A percentile compares a stretch with the other conserved stretches of the same genome.
Conservation (phyloP, 1,139 yeast genomes). For the Meyerozyma athensensis region DNA sequence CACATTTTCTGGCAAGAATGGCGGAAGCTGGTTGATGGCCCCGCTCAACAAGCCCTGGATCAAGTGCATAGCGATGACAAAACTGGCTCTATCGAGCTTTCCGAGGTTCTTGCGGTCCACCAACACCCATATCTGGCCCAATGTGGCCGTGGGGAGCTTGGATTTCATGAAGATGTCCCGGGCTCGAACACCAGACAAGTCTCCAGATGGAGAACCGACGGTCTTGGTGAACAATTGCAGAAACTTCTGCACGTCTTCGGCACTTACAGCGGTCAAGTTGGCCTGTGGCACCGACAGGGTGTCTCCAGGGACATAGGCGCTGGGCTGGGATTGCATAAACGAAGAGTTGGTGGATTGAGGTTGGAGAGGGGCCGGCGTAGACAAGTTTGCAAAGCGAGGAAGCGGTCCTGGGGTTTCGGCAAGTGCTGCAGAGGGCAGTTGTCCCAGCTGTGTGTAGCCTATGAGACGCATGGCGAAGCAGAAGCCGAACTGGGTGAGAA, state of each 20-base stretch:
- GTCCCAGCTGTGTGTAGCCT: slow-evolving; percentile 82
- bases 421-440: slow-evolving; percentile 45
- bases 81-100: slow-evolving; percentile 63
- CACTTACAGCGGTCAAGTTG: slow-evolving; percentile 53
- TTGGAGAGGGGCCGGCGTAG: slow-evolving; percentile 15
- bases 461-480: slow-evolving; percentile 83
- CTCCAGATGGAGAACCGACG: slow-evolving; percentile 47
- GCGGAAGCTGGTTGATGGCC: slow-evolving; percentile 63
- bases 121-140: slow-evolving; percentile 86
- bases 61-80: slow-evolving; percentile 91
- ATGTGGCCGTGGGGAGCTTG: slow-evolving; percentile 63
- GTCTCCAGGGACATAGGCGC: slow-evolving; percentile 31
- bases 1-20: slow-evolving; percentile 57
- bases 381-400: slow-evolving; percentile 46
- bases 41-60: slow-evolving; percentile 78
- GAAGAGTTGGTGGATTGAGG: slow-evolving; percentile 39
- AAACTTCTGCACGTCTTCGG: slow-evolving; percentile 66
- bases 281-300: slow-evolving; percentile 26
- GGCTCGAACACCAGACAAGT: slow-evolving; percentile 70
- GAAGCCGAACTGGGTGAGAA: slow-evolving; percentile 76
- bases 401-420: slow-evolving; percentile 56
- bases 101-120: slow-evolving; percentile 79
- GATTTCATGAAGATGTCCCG: slow-evolving; percentile 86
- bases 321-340: slow-evolving; percentile 48
- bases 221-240: slow-evolving; percentile 71